phyloP scores from a whole-genome alignment of 495 filamentous ascomycete species.

The Pseudotulostoma volvatum region DNA sequence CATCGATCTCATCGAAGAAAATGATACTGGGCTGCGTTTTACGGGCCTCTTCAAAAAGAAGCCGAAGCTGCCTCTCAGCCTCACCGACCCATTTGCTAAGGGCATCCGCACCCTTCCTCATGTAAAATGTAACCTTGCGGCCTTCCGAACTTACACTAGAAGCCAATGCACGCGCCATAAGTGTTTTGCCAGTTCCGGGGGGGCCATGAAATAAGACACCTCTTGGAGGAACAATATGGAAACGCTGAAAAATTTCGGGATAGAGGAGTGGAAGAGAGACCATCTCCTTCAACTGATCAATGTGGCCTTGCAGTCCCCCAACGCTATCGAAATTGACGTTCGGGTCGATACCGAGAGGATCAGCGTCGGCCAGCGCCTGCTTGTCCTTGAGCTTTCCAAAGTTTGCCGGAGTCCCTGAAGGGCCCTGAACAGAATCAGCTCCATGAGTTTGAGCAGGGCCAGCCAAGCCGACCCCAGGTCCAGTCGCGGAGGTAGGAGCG shows the following conservation, averaged over 20 bases:
- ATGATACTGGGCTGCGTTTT: constrained; percentile 96
- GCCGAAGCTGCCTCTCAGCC: constrained; percentile 80
- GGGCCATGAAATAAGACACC: constrained; percentile 95
- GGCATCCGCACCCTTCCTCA: constrained; percentile 95
- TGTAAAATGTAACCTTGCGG: constrained; percentile 93
- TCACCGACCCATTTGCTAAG: constrained; percentile 98
- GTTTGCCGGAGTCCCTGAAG: constrained; percentile 58
- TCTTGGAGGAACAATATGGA: constrained; percentile 82
- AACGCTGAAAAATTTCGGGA: constrained; percentile 82
- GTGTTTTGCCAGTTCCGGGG: constrained; percentile 92
- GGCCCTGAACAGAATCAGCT: constrained; percentile 46
- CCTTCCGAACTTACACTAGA: constrained; percentile 65
- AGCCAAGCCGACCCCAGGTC: constrained; percentile 33
- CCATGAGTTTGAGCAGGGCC: constrained; percentile 44
- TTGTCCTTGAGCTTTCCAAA: constrained; percentile 80
- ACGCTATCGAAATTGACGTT: constrained; percentile 85
- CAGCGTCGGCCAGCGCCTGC: constrained; percentile 70
- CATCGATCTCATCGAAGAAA: constrained; percentile 98
- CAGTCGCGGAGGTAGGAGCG: constrained; percentile 53
- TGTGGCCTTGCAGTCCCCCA: constrained; percentile 78
- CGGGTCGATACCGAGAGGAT: constrained; percentile 82
- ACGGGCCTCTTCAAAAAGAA: constrained; percentile 90
- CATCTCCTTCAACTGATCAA: constrained; percentile 96
- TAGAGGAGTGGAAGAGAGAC: constrained; percentile 84
- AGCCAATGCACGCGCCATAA: constrained; percentile 80